Conservation (phyloP, 495 filamentous ascomycete species). For the Aspergillus affinis region DNA sequence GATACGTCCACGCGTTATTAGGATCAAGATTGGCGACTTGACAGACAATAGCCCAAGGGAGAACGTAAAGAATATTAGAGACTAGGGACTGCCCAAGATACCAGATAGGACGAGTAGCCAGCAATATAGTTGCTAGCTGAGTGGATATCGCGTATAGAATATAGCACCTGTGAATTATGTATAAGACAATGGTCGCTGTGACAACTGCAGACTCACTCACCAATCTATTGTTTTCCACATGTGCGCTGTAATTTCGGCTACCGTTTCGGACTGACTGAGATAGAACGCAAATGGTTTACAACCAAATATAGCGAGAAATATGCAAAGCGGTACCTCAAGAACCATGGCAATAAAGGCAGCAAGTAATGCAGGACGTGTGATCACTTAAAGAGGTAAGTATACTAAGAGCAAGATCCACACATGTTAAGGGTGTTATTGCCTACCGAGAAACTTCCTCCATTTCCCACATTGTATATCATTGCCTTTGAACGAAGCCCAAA, state of each 20-base stretch:
- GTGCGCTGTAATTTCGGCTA: constrained; percentile 59
- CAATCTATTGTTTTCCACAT: constrained; percentile 59
- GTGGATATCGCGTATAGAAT: constrained; percentile 67
- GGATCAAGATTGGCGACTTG: constrained; percentile 45
- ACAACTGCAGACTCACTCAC: constrained; percentile 14
- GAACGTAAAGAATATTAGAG: constrained; percentile 65
- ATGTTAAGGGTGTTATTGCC: neutral
- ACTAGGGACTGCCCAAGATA: constrained; percentile 65
- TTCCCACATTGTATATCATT: constrained; percentile 32
- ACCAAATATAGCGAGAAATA: constrained; percentile 61
- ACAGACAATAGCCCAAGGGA: constrained; percentile 71
- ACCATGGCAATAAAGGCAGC: constrained; percentile 51
- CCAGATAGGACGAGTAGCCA: constrained; percentile 66
- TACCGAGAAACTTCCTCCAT: constrained; percentile 36
- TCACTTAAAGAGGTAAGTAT: constrained; percentile 23
- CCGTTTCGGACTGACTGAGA: constrained; percentile 52
- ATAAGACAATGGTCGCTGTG: constrained; percentile 30
- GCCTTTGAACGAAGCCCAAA: constrained; percentile 56
- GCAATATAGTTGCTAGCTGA: constrained; percentile 63
- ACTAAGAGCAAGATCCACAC: neutral
- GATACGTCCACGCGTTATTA: constrained; percentile 64
- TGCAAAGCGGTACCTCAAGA: constrained; percentile 62
- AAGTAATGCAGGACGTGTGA: constrained; percentile 54
- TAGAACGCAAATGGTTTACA: constrained; percentile 59
- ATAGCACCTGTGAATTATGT: constrained; percentile 67